These are phyloP conservation scores for Pythium myriotylum DNA, from an alignment of 352 stramenopile species.

Conservation along the genomic window DNA sequence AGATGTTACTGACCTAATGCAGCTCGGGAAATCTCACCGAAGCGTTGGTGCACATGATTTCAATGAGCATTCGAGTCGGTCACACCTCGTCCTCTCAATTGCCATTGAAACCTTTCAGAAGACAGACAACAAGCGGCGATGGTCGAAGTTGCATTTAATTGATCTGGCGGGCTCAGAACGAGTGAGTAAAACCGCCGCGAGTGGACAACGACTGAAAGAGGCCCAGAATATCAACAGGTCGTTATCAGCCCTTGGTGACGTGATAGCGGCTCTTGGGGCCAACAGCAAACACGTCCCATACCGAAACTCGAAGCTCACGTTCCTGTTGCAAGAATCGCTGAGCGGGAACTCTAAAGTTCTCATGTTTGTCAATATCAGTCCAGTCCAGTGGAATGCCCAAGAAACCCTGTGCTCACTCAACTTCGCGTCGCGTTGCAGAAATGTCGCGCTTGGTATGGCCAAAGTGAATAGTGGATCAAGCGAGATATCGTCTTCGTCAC, in stretches of 20 bases:
- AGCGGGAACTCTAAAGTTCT: conserved; percentile 83
- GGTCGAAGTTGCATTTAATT: conserved; percentile 87
- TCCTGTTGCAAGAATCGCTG: conserved; percentile 83
- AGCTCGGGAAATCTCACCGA: conserved; percentile 82
- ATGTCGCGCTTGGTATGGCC: conserved; percentile 83
- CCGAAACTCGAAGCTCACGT: conserved; percentile 95
- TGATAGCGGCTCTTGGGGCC: conserved; percentile 91
- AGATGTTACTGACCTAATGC: conserved; percentile 87
- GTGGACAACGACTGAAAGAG: conserved; percentile 93
- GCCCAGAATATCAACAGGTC: conserved; percentile 97
- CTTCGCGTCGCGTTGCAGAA: conserved; percentile 88
- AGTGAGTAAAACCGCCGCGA: conserved; percentile 90
- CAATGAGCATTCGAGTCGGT: conserved; percentile 92
- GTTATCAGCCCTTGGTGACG: conserved; percentile 92
- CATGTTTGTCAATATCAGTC: conserved; percentile 90
- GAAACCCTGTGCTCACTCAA: conserved; percentile 92
- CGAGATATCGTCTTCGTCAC: conserved; percentile 9
- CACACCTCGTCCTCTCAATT: conserved; percentile 92
- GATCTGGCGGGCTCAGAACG: conserved; percentile 89
- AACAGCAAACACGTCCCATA: conserved; percentile 95
- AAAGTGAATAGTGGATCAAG: conserved; percentile 45
- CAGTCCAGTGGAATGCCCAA: conserved; percentile 84
- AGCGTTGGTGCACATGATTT: conserved; percentile 90
- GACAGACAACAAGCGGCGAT: conserved; percentile 37
- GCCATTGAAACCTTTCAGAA: conserved; percentile 65